Base-by-base conservation (phyloP, 352 stramenopile genomes). In the Globisporangium emineosum region DNA sequence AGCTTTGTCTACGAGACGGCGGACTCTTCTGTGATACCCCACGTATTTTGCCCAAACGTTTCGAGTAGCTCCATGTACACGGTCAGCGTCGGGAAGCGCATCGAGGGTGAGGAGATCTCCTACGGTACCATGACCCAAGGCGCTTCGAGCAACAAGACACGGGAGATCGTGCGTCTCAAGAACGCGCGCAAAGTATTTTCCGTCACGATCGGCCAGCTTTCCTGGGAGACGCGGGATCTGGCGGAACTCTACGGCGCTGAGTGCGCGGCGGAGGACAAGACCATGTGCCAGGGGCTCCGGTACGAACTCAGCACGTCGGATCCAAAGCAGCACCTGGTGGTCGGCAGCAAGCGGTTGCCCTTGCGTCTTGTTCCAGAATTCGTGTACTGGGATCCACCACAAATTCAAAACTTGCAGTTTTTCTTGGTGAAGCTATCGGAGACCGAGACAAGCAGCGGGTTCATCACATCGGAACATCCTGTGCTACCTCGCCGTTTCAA, bases 181-280 rank as follows among this genome's bases (percentile, higher is more conserved):
- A 75, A 72, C 33, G 30, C 68, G 7, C 58, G 70, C 42, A 73
- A 71, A n/a, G 19, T 73, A 15, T 69, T 63, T 49, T 62, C 70
- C 29, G 47, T 71, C 56, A 76, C 66, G 19, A 30, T 69, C 29
- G 62, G 70, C 0, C 70, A 60, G 1, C 47, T 73, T 8, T 42
- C 62, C 21, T 73, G 70, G 66, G 9, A 54, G 27, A 12, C 54
- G 0, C 30, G 49, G 29, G 32, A 76, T 51, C 60, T 76, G 10
- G 25, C 57, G 10, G 27, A 19, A 12, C n/a, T 51, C 21, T 70
- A 65, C 43, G 19, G 65, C 19, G 68, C 68, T 1, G 32, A 57
- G 21, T 71, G 65, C 25, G 17, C n/a, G 10, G 30, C 15, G 2
- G 23, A 27, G 3, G 59, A 50, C n/a, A 23, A 27, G 13, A 43